These are phyloP conservation scores for Solidago caesia DNA, from an alignment of 129 eudicot genomes.

Conservation along the genomic window DNA sequence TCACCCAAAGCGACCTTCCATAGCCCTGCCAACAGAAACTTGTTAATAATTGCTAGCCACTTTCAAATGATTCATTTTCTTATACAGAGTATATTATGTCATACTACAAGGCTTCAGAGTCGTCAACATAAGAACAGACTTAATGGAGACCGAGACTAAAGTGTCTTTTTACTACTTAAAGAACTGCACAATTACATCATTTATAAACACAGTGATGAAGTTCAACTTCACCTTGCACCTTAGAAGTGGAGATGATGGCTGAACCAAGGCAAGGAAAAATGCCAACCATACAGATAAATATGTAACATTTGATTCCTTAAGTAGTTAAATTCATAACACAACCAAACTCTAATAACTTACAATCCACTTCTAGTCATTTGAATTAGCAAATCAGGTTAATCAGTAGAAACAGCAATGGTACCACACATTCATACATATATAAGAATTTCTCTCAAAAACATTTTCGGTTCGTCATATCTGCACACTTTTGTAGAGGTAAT, in stretches of 20 bases:
- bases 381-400: too few relatives aligned
- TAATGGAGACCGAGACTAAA: neutral
- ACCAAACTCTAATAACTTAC: neutral
- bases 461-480: too few relatives aligned
- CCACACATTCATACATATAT: too few relatives aligned
- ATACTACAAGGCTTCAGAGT: neutral
- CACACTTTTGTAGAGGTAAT: too few relatives aligned
- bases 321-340: neutral
- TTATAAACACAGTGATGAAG: neutral
- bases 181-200: neutral
- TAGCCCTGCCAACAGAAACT: conserved; percentile 56
- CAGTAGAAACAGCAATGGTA: too few relatives aligned
- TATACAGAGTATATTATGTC: neutral
- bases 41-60: neutral
- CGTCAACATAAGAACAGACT: neutral
- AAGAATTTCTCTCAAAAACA: too few relatives aligned
- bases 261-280: neutral
- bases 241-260: neutral
- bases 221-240: neutral
- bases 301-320: neutral
- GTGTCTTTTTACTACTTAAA: neutral
- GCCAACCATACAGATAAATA: neutral
- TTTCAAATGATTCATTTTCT: neutral
- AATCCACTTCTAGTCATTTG: too few relatives aligned
- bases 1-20: conserved; percentile 92